phyloP scores from a whole-genome alignment of 768 basidiomycete genomes.

The Leccinum subgranulosum region DNA sequence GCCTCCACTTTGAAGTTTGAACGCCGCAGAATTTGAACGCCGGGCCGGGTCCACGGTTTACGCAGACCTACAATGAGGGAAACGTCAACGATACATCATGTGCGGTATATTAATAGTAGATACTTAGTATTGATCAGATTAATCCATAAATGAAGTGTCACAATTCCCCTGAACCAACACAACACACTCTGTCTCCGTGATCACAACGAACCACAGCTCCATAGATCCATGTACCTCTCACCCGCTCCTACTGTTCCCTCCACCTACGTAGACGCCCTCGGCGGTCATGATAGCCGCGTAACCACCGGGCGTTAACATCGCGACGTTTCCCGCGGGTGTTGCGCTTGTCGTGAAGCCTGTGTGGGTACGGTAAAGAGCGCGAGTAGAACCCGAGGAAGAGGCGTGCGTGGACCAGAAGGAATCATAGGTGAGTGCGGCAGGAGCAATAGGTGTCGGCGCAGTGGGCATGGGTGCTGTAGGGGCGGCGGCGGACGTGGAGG shows the following conservation, averaged over 20 bases:
- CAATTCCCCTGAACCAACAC: background rate
- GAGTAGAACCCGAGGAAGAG: slow-evolving; percentile 24
- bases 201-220: background rate
- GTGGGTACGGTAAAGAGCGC: slow-evolving; percentile 30
- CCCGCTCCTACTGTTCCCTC: slow-evolving; percentile 9
- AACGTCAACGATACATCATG: slow-evolving; percentile 1
- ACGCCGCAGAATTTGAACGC: background rate
- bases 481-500: background rate
- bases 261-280: slow-evolving; percentile 32
- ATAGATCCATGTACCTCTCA: background rate
- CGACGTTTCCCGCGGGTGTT: slow-evolving; percentile 24
- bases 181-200: background rate
- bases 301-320: slow-evolving; percentile 32
- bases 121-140: slow-evolving; percentile 21
- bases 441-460: slow-evolving; percentile 11
- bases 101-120: slow-evolving; percentile 12
- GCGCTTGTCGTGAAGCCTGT: slow-evolving; percentile 28
- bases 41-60: background rate
- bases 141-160: slow-evolving; percentile 18
- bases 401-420: slow-evolving; percentile 62
- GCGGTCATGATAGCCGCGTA: slow-evolving; percentile 31
- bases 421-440: slow-evolving; percentile 50
- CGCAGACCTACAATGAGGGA: background rate
- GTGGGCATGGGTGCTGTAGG: background rate
- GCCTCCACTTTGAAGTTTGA: background rate